Percentiles rank a stretch among this genome's conserved stretches.
These are phyloP conservation scores for Neofusicoccum umdonicola DNA, from an alignment of 2,329 filamentous ascomycete species.

Conservation along the genomic window DNA sequence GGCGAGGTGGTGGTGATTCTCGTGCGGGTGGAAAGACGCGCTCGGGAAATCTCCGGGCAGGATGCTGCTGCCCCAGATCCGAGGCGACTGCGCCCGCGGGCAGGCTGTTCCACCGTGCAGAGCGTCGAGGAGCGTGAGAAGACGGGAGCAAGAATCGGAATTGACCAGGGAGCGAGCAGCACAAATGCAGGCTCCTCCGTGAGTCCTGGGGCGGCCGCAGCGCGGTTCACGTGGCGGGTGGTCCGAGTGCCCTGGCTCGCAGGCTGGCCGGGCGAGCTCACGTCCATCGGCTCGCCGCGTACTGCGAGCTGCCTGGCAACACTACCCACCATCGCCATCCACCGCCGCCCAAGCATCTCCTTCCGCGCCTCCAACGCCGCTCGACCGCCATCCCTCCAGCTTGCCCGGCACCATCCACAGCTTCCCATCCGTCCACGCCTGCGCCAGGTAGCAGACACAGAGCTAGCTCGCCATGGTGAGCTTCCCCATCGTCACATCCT, in stretches of 20 bases:
- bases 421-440: background rate
- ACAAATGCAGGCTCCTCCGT: no score
- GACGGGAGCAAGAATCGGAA: no score
- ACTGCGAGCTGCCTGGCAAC: conserved; percentile 14
- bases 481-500: conserved; percentile 19
- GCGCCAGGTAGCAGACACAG: conserved; percentile 20
- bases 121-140: no score
- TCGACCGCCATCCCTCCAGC: background rate
- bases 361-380: conserved; percentile 11
- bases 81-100: no score
- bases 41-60: conserved; percentile 8
- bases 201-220: no score
- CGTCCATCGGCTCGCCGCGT: conserved; percentile 11
- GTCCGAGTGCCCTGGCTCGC: background rate
- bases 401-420: background rate
- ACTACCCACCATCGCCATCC: conserved; percentile 19
- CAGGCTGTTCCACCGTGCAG: no score
- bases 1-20: background rate
- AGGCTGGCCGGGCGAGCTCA: background rate
- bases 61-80: no score
- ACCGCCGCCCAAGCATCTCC: conserved; percentile 17
- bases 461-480: conserved; percentile 36
- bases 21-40: background rate
- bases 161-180: no score
- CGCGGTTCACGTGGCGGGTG: conserved; percentile 1